Conservation (phyloP, 148 eudicot genomes). For the Polygonum aviculare region DNA sequence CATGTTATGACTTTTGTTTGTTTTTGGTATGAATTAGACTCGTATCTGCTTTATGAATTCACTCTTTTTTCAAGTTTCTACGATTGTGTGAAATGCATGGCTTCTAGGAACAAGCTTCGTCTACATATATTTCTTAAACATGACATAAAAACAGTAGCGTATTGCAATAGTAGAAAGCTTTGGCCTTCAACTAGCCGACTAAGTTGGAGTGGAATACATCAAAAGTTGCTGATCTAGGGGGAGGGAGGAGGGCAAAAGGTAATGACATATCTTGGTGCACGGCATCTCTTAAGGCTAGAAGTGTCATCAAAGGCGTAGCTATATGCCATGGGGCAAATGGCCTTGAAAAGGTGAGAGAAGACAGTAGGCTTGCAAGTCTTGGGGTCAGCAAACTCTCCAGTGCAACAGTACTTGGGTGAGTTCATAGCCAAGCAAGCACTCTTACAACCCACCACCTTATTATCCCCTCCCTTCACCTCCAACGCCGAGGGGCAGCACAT, state of each 20-base stretch:
- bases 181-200: background rate
- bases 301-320: constrained; percentile 48
- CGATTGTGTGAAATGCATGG: background rate
- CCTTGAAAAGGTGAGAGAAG: constrained; percentile 39
- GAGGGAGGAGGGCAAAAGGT: constrained; percentile 49
- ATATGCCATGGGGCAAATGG: constrained; percentile 48
- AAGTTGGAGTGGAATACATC: too few species aligned
- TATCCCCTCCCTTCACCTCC: constrained; percentile 25
- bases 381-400: constrained; percentile 28
- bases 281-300: constrained; percentile 49
- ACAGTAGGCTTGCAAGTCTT: constrained; percentile 38
- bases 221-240: constrained; percentile 13
- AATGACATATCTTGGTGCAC: constrained; percentile 49
- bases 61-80: background rate
- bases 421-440: constrained; percentile 61
- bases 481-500: constrained; percentile 8
- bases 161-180: background rate
- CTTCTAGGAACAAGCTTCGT: too few species aligned
- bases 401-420: constrained; percentile 40
- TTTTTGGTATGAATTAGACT: background rate
- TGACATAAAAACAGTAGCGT: too few species aligned
- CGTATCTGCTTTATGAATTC: background rate
- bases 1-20: background rate
- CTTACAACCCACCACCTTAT: constrained; percentile 68
- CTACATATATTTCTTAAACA: too few species aligned